A percentile compares a stretch with the other conserved stretches of the same genome.
phyloP scores from a whole-genome alignment of 192 early-diverging fungal genomes.

The Podila epicladia region DNA sequence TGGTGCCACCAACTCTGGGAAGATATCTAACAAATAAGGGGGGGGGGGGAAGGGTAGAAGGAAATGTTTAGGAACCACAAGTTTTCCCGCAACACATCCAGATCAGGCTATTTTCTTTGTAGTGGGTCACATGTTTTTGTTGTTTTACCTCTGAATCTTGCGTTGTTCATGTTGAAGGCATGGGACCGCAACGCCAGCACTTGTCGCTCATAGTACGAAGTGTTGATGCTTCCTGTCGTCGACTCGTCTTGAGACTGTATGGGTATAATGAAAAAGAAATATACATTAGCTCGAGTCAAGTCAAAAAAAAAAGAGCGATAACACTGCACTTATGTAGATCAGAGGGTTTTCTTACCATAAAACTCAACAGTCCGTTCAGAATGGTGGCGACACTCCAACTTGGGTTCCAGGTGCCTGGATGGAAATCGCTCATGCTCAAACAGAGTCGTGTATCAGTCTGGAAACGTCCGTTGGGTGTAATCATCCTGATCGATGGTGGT shows the following conservation, averaged over 20 bases:
- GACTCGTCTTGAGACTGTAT: constrained; percentile 81
- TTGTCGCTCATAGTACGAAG: constrained; percentile 80
- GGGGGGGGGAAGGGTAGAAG: constrained; percentile 1
- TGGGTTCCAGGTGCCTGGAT: constrained; percentile 94
- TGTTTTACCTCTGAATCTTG: constrained; percentile 75
- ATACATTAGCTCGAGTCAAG: not conserved
- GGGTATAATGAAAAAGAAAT: constrained; percentile 11
- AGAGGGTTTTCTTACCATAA: constrained; percentile 76
- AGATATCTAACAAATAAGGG: constrained; percentile 64
- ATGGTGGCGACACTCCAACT: constrained; percentile 98
- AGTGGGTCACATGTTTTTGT: not conserved
- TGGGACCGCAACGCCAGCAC: constrained; percentile 82
- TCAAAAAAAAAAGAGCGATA: not conserved
- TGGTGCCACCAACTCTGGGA: constrained; percentile 83
- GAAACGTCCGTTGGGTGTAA: constrained; percentile 89
- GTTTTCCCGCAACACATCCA: not conserved
- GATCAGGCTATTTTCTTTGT: not conserved
- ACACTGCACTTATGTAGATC: not conserved
- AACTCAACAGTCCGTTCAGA: constrained; percentile 92
- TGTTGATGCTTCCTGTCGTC: constrained; percentile 93
- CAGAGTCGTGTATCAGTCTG: constrained; percentile 92
- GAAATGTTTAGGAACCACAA: constrained; percentile 1
- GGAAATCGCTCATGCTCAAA: constrained; percentile 97
- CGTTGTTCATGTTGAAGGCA: constrained; percentile 78
- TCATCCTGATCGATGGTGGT: constrained; percentile 86